Conservation (phyloP, 768 basidiomycete genomes). For the Mycena filopes region DNA sequence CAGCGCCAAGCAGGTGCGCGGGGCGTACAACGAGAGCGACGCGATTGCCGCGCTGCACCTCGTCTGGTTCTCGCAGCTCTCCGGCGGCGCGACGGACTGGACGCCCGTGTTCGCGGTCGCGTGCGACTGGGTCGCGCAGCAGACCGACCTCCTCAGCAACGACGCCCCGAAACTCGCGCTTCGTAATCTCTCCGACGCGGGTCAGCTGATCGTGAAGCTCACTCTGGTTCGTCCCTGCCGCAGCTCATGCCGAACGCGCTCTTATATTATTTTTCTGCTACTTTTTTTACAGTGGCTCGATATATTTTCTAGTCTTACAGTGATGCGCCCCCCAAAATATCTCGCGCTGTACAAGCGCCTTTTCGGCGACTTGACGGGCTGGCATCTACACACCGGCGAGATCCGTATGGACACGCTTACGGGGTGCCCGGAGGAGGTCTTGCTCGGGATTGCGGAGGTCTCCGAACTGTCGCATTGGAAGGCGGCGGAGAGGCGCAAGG, state of each 20-base stretch:
- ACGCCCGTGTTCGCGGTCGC: slow-evolving; percentile 74
- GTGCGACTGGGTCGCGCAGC: slow-evolving; percentile 75
- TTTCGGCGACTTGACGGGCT: slow-evolving; percentile 60
- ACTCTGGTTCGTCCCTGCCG: slow-evolving; percentile 68
- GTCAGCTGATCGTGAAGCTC: slow-evolving; percentile 72
- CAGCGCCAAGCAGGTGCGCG: slow-evolving; percentile 62
- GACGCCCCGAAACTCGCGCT: slow-evolving; percentile 73
- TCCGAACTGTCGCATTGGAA: slow-evolving; percentile 85
- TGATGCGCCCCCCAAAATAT: slow-evolving; percentile 71
- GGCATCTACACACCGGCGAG: slow-evolving; percentile 54
- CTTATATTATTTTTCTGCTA: slow-evolving; percentile 4
- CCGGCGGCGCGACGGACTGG: slow-evolving; percentile 78
- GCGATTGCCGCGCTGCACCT: slow-evolving; percentile 85
- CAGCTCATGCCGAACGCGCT: slow-evolving; percentile 13
- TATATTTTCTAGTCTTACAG: slow-evolving; percentile 74
- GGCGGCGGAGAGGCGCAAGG: slow-evolving; percentile 66
- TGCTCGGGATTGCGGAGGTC: slow-evolving; percentile 80
- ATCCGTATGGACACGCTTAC: slow-evolving; percentile 75
- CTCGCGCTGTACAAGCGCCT: slow-evolving; percentile 73
- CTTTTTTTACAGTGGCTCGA: slow-evolving; percentile 73
- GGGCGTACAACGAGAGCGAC: slow-evolving; percentile 70
- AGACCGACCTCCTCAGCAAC: slow-evolving; percentile 69
- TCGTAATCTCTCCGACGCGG: slow-evolving; percentile 61
- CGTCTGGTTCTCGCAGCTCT: slow-evolving; percentile 76
- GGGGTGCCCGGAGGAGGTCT: slow-evolving; percentile 82